Evolutionary conservation across 495 filamentous ascomycete species (phyloP).

Genomic region (Trichoderma reesei): DNA sequence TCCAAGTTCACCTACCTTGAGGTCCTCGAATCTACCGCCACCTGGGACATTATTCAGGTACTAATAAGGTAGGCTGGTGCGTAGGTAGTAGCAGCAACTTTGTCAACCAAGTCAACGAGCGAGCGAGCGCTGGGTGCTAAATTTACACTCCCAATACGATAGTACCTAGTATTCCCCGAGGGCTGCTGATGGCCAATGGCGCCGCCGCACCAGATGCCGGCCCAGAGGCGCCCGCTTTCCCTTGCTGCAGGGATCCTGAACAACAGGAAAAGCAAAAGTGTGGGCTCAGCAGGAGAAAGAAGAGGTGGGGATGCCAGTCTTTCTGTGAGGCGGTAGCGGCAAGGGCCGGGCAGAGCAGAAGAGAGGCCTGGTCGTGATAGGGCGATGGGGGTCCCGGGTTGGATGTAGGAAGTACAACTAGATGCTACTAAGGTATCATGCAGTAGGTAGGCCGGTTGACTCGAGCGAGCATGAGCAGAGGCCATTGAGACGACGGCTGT

Average conservation of each 20-base stretch:
- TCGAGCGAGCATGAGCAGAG: not conserved
- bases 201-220: not conserved
- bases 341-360: not conserved
- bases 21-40: too few species aligned
- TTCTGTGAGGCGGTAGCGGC: constrained; percentile 9
- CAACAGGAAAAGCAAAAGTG: not conserved
- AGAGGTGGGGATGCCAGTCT: constrained; percentile 2
- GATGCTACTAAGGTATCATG: too few species aligned
- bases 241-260: constrained; percentile 4
- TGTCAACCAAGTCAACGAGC: not conserved
- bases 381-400: not conserved
- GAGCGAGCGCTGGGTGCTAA: not conserved
- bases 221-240: constrained; percentile 3
- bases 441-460: too few species aligned
- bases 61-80: too few species aligned
- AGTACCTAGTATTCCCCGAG: not conserved
- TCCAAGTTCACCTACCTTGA: too few species aligned
- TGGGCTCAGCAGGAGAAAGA: constrained; percentile 1
- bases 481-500: not conserved
- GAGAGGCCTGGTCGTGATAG: not conserved
- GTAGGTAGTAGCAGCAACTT: too few species aligned
- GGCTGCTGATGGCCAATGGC: not conserved
- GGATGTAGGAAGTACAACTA: not conserved
- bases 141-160: not conserved
- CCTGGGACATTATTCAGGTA: too few species aligned